Conservation (phyloP, 1,139 yeast species). For the Hanseniaspora sp. region DNA sequence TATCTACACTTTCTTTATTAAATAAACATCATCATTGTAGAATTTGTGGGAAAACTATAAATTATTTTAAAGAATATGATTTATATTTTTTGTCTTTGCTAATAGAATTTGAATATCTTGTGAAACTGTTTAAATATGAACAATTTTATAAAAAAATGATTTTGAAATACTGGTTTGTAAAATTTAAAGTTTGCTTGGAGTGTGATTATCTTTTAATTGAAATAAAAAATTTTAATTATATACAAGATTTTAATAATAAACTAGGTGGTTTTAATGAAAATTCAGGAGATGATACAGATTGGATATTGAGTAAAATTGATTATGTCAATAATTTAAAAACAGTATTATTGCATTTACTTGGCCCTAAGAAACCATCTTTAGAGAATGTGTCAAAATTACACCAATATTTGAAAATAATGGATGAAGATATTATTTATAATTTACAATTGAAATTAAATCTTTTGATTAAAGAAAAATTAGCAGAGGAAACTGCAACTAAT, state of each 20-base stretch:
- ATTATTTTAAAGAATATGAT: conserved; percentile 1
- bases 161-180: conserved; percentile 13
- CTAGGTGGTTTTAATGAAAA: conserved; percentile 7
- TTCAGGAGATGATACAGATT: conserved; percentile 7
- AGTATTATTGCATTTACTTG: not conserved
- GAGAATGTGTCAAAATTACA: not conserved
- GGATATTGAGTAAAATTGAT: conserved; percentile 12
- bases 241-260: not conserved
- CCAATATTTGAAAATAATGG: conserved; percentile 7
- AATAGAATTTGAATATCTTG: conserved; percentile 11
- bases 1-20: not conserved
- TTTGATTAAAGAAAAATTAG: not conserved
- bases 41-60: conserved; percentile 3
- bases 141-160: not conserved
- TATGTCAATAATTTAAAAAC: conserved; percentile 7
- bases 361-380: not conserved
- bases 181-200: conserved; percentile 7
- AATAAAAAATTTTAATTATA: not conserved
- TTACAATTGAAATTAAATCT: not conserved
- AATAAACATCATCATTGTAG: conserved; percentile 11
- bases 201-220: conserved; percentile 2
- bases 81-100: conserved; percentile 6
- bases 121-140: not conserved
- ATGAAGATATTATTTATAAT: conserved; percentile 8
- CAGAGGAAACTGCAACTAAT: not conserved